Base-by-base conservation (phyloP, 2,329 filamentous ascomycete species). In the Pseudogymnoascus sp. region DNA sequence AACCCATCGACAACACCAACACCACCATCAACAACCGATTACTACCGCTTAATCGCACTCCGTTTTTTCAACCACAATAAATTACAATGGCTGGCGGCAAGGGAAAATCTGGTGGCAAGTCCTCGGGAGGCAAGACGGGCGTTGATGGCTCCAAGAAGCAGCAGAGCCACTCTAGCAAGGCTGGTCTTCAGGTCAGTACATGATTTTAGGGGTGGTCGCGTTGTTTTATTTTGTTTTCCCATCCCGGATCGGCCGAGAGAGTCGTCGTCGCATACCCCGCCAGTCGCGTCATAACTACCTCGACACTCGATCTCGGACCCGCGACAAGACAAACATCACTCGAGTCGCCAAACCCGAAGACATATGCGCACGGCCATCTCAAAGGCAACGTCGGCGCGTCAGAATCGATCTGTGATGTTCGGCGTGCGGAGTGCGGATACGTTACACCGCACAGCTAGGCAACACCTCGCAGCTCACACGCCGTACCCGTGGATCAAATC, bases 21-120 rank as follows among this genome's bases (percentile, higher is more conserved):
- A 30, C 54, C 37, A 18, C 34, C 58, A 41, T 47, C 41, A 60
- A 58, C 16, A 59, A 22, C 30, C 22, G 58, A 39, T 60, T 35
- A 59, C 62, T 59, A 60, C 61, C 20, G 41, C 41, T 50, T 30
- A 28, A 50, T 16, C 12, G 14, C 22, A 16, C 14, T 38, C 50
- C 39, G 20, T 22, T 50, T 25, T 57, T 16, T 28, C 38, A 28
- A 50, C 43, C 3, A 25, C 34, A 60, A 59, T 57, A 32, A 64
- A 62, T 58, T 57, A 62, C 64, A 67, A 73, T 73, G 71, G 69
- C 70, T 43, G 70, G 71, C 41, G 71, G 71, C 64, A 72, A 72
- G 64, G 70, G 70, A 67, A 73, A 73, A 66, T 71, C 69, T 18
- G 70, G 69, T 58, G 71, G 71, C 60, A 73, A 73, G 68, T 71